Base-by-base conservation (phyloP, 2,329 filamentous ascomycete genomes). In the Colletotrichum sp. region DNA sequence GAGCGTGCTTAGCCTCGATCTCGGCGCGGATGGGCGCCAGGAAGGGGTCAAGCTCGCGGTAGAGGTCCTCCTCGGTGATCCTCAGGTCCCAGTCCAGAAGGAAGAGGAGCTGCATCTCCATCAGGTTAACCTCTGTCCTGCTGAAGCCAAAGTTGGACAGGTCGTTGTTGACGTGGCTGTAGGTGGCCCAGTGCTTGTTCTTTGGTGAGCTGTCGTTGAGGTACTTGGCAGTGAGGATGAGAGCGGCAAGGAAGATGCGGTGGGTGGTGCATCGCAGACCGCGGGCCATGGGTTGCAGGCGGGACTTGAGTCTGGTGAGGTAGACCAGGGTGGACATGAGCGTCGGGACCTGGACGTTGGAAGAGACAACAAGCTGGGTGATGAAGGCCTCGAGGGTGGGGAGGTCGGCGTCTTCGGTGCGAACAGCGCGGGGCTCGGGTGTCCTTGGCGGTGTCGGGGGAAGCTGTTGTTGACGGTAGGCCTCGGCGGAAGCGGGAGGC, bases 161-260 rank as follows among this genome's bases (percentile, higher is more conserved):
- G 10, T 89, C 87, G 13, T 93, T 92, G 84, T 89, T 94, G 80
- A 98, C 93, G 81, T 93, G 88, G 76, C 94, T 98, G 89, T 99
- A 99, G 81, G 93, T 94, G 79, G 97, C 96, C 97, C 97, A 99
- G 90, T 99, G 97, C 93, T 99, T 99, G 92, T 99, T 99, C 93
- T 99, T 99, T 78, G 97, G 97, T 15, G 96, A 98, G 77, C 96
- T 98, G 89, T 99, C 97, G 85, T 99, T 99, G 80, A 99, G 91
- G 85, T 98, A 98, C 93, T 99, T 99, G 81, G 97, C 96, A 2
- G 97, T 93, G 62, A 94, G 89, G 82, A 97, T 97, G 79, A 96
- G 92, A 18, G 95, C 89, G 57, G 95, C 96, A 65, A 99, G 91
- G 88, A 99, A 99, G 90, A 99, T 99, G 81, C 97, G 94, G 89